Base-by-base conservation (phyloP, 2,329 filamentous ascomycete species). In the Cordyceps pruinosa region DNA sequence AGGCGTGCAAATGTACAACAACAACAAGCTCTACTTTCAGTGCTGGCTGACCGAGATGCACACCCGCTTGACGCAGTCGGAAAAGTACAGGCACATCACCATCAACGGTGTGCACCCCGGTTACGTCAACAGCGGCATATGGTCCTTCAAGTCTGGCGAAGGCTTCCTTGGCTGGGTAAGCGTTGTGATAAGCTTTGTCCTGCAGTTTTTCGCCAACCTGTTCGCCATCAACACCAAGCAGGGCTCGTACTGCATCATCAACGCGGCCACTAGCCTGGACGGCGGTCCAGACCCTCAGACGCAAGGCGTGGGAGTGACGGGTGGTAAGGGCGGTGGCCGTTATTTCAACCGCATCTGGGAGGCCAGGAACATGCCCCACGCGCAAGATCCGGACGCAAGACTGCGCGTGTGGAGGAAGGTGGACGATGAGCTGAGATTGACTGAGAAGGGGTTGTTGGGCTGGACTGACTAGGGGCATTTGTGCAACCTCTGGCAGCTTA, bases 21-120 rank as follows among this genome's bases (percentile, higher is more conserved):
- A 70, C 59, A 70, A 69, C 62, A 70, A 70, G 53, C 60, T 70
- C 6, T 69, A 67, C 59, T 69, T 67, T 56, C 68, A 70, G 58
- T 63, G 63, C 46, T 70, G 67, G 67, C 60, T 69, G 12, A 63
- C 65, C 2, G 68, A 69, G 58, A 60, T 70, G 42, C 66, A 70
- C 50, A 37, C 50, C 2, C 65, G 66, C 6, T 49, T 69, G 5
- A 46, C 63, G 10, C 52, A 51, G 9, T 48, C 62, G 15, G 42
- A 57, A 8, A 58, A 61, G 21, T 66, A 65, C 56, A 58, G 58
- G 15, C 66, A 69, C 58, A 61, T 70, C 56, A 64, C 62, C 13
- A 60, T 70, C 50, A 63, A 69, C 25, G 68, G 68, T 35, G 62
- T 69, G 10, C 66, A 70, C 57, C 68, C 68, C 9, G 68, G 68